Evolutionary conservation across 2,329 filamentous ascomycete species (phyloP).

Genomic region (Fusarium sp.): DNA sequence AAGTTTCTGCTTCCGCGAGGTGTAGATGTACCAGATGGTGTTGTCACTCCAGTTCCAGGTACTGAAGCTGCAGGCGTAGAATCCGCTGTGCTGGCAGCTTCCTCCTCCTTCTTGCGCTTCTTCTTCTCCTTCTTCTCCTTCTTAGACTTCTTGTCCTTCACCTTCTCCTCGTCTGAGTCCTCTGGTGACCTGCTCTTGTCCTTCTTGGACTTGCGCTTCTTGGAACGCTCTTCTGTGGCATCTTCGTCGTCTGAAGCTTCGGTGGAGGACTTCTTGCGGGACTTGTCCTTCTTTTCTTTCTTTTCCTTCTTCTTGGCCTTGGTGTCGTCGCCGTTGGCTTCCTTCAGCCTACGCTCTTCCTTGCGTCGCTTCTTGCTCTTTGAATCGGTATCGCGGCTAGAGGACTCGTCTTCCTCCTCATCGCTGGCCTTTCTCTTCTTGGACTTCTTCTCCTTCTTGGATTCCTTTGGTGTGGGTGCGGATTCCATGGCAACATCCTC

Average conservation of each 20-base stretch:
- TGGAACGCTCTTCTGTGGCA: conserved; percentile 47
- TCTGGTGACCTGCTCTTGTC: conserved; percentile 46
- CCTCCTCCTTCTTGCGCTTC: conserved; percentile 62
- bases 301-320: conserved; percentile 52
- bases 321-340: conserved; percentile 38
- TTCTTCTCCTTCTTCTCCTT: conserved; percentile 59
- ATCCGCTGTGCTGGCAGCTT: conserved; percentile 34
- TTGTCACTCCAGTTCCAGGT: conserved; percentile 54
- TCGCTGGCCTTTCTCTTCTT: conserved; percentile 62
- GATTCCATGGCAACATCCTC: conserved; percentile 42
- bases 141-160: conserved; percentile 54
- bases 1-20: conserved; percentile 73
- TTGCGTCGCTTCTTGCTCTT: conserved; percentile 55
- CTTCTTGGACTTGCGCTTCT: conserved; percentile 52
- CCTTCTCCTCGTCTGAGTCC: conserved; percentile 45
- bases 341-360: conserved; percentile 54
- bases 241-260: conserved; percentile 42
- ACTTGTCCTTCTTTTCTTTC: conserved; percentile 58
- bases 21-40: conserved; percentile 59
- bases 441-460: conserved; percentile 59
- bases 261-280: conserved; percentile 40
- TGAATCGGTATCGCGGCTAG: conserved; percentile 47
- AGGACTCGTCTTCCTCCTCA: conserved; percentile 48
- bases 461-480: conserved; percentile 41
- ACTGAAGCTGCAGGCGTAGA: conserved; percentile 47